Evolutionary conservation across 208 protist genomes (phyloP), one percentile per base, ranked within the genome.

Genomic region (Lotmaria passim): DNA sequence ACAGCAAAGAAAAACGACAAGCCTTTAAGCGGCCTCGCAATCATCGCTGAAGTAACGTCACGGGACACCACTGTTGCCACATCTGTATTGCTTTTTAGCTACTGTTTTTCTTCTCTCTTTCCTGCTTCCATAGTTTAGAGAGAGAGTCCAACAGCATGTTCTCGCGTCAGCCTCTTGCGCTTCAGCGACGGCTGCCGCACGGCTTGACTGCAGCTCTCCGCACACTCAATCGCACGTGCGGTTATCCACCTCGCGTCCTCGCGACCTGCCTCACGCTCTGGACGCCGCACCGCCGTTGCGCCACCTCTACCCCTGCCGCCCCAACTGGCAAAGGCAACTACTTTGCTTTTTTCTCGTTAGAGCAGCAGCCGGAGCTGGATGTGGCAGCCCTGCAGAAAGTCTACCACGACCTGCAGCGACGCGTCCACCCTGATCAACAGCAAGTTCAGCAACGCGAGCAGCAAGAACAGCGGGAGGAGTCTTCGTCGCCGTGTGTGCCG

Each of bases 321-420:
- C 44, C 23, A 31, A 72, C 46, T 28, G 39, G 75, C 2, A 73
- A 76, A 15, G 90, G 90, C 6, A 96, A 88, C 68, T 93, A 81
- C 69, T 96, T 94, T 62, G 63, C 79, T 38, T 93, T 89, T 58
- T 91, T 93, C 51, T 55, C n/a, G 30, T 56, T 96, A 7, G 58
- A 69, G 28, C 57, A 65, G 46, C 75, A 78, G 5, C 86, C 88
- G 14, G 80, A 80, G 12, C 31, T 96, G 19, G 69, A 90, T 57
- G 81, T 60, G n/a, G 59, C 72, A 15, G 73, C 33, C 5, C 76
- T 96, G 38, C 87, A 96, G 70, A 85, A 80, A 23, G 73, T 46
- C 19, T 96, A 94, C 65, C 88, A 96, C 79, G 44, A 68, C 36
- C 75, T 96, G 50, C 91, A 96, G 78, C 77, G 78, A 10, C 76